These are phyloP conservation scores for Trypanosomatidae sp. DNA, from an alignment of 208 protist genomes.

Conservation along the genomic window DNA sequence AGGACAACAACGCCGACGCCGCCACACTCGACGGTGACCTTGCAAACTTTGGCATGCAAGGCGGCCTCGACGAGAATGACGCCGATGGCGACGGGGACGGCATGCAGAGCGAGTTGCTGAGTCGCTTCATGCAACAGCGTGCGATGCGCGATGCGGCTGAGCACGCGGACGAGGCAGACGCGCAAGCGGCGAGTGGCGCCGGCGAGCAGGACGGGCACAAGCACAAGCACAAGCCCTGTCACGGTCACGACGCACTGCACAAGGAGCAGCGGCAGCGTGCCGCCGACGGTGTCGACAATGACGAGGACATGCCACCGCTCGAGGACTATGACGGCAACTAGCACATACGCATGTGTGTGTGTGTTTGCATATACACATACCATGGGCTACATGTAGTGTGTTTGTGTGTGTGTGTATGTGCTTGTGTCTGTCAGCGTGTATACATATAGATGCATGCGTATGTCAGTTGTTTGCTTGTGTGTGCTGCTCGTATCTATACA, in stretches of 20 bases:
- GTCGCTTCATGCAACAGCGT: slow-evolving; percentile 25
- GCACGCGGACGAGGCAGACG: slow-evolving; percentile 1
- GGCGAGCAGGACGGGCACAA: background rate
- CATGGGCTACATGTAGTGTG: no score
- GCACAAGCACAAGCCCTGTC: background rate
- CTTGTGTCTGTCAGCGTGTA: no score
- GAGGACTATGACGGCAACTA: background rate
- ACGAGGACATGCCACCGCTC: background rate
- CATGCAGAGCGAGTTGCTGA: slow-evolving; percentile 16
- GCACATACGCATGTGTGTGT: no score
- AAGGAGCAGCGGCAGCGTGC: background rate
- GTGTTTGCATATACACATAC: no score
- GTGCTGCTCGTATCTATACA: no score
- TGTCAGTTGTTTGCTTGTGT: no score
- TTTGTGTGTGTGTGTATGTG: no score
- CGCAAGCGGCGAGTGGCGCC: background rate
- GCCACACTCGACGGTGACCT: slow-evolving; percentile 12
- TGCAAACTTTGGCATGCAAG: slow-evolving; percentile 14
- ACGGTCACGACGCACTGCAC: background rate
- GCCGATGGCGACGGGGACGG: slow-evolving; percentile 8
- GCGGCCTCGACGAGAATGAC: slow-evolving; percentile 3
- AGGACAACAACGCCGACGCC: slow-evolving; percentile 14
- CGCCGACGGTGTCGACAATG: background rate
- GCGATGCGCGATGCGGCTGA: slow-evolving; percentile 14
- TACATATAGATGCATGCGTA: no score